These are phyloP conservation scores for Nemania abortiva DNA, from an alignment of 2,329 filamentous ascomycete genomes.

Conservation along the genomic window DNA sequence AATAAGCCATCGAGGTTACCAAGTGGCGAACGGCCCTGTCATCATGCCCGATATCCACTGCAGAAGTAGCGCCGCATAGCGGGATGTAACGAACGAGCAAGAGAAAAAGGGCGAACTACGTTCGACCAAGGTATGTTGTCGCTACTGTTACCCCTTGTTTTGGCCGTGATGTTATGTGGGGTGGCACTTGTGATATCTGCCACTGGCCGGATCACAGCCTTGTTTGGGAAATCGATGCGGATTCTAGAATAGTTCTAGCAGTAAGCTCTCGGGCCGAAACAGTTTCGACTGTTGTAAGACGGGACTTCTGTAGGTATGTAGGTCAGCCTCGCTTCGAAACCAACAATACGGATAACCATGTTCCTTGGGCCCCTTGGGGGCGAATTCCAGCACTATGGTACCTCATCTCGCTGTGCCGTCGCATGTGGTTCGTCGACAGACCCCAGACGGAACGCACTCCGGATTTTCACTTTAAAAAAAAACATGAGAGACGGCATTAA, in stretches of 20 bases:
- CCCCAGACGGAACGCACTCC: background rate
- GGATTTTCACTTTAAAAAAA: background rate
- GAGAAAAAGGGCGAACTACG: background rate
- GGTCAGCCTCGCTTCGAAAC: slow-evolving; percentile 4
- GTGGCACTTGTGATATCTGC: slow-evolving; percentile 15
- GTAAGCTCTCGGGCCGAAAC: slow-evolving; percentile 33
- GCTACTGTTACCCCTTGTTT: slow-evolving; percentile 10
- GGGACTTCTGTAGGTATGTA: slow-evolving; percentile 19
- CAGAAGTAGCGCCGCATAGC: slow-evolving; percentile 10
- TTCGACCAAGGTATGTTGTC: slow-evolving; percentile 7
- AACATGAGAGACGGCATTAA: background rate
- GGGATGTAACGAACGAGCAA: slow-evolving; percentile 1
- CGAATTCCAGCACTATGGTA: slow-evolving; percentile 28
- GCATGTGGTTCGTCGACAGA: slow-evolving; percentile 14
- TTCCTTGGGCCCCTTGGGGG: slow-evolving; percentile 4
- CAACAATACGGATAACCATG: slow-evolving; percentile 20
- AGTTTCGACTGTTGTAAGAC: slow-evolving; percentile 5
- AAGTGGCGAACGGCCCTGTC: slow-evolving; percentile 2
- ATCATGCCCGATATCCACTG: slow-evolving; percentile 18
- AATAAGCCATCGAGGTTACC: slow-evolving; percentile 6
- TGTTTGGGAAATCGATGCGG: slow-evolving; percentile 25
- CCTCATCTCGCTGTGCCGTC: slow-evolving; percentile 19
- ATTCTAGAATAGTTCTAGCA: slow-evolving; percentile 39
- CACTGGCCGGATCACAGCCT: slow-evolving; percentile 30
- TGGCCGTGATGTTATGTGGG: slow-evolving; percentile 9